A percentile compares a stretch with the other conserved stretches of the same genome.
Evolutionary conservation across 192 early-diverging fungal genomes (phyloP).

Genomic region (Coemansia sp.): DNA sequence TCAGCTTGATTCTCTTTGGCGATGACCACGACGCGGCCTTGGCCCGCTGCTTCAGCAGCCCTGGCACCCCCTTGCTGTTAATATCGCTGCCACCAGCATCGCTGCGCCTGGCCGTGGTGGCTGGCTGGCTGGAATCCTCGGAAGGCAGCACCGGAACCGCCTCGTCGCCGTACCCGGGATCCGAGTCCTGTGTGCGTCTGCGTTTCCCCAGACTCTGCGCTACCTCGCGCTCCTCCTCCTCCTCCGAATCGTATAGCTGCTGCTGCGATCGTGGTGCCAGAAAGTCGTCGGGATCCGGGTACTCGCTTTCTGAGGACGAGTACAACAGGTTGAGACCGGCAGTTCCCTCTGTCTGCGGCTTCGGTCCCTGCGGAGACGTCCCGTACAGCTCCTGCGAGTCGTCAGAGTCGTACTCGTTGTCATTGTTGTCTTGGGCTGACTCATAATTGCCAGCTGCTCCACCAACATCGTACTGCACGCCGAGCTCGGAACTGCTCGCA

Average conservation of each 20-base stretch:
- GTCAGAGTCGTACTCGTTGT: neutral
- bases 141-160: slow-evolving; percentile 24
- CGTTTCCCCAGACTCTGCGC: slow-evolving; percentile 39
- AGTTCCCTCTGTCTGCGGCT: neutral
- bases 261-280: neutral
- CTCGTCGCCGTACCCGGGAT: slow-evolving; percentile 19
- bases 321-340: neutral
- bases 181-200: slow-evolving; percentile 23
- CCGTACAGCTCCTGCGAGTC: neutral
- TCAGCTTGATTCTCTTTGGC: slow-evolving; percentile 44
- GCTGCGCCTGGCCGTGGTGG: too few species aligned
- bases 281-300: neutral
- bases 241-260: too few species aligned
- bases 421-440: neutral
- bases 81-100: too few species aligned
- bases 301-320: slow-evolving; percentile 1
- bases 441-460: slow-evolving; percentile 8
- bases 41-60: neutral
- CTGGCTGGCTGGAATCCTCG: neutral
- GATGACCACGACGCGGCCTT: slow-evolving; percentile 20
- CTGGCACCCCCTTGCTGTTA: slow-evolving; percentile 2
- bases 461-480: slow-evolving; percentile 1
- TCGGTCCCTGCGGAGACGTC: neutral
- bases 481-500: slow-evolving; percentile 31
- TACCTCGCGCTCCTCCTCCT: neutral